A percentile compares a stretch with the other conserved stretches of the same genome.
Conservation (phyloP, 306 rosid genomes). For the Vigna nakashimae region DNA sequence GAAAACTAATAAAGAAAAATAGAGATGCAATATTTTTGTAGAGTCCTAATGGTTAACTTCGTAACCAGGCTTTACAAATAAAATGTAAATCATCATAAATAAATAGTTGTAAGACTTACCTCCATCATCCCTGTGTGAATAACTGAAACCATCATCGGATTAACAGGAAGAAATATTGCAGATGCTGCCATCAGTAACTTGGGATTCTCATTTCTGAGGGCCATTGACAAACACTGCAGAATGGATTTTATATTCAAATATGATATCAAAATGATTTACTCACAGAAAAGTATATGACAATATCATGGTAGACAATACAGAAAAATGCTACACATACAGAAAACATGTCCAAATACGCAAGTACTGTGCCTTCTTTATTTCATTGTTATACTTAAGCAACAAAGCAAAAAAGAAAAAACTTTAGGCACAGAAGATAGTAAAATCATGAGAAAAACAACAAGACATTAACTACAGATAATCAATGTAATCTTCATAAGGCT, state of each 20-base stretch:
- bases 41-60: constrained; percentile 11
- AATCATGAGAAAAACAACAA: neutral
- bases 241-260: constrained; percentile 36
- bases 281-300: constrained; percentile 16
- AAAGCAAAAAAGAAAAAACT: too few species aligned
- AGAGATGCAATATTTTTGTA: too few species aligned
- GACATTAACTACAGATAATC: neutral
- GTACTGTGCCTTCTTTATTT: neutral
- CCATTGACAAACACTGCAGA: constrained; percentile 85
- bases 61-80: neutral
- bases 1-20: too few species aligned
- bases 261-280: constrained; percentile 29
- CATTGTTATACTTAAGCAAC: neutral
- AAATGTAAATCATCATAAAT: constrained; percentile 11
- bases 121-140: constrained; percentile 99
- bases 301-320: constrained; percentile 16
- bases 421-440: neutral
- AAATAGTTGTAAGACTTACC: constrained; percentile 50
- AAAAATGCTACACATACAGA: constrained; percentile 5
- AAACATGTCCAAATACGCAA: neutral
- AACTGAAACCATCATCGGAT: constrained; percentile 89
- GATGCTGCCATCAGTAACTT: constrained; percentile 91
- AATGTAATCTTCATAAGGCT: neutral
- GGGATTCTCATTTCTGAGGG: constrained; percentile 82
- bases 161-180: constrained; percentile 79